Evolutionary conservation across 305 asterid species (phyloP), one percentile per base, ranked within the genome.

Genomic region (Fraxinus sp.): DNA sequence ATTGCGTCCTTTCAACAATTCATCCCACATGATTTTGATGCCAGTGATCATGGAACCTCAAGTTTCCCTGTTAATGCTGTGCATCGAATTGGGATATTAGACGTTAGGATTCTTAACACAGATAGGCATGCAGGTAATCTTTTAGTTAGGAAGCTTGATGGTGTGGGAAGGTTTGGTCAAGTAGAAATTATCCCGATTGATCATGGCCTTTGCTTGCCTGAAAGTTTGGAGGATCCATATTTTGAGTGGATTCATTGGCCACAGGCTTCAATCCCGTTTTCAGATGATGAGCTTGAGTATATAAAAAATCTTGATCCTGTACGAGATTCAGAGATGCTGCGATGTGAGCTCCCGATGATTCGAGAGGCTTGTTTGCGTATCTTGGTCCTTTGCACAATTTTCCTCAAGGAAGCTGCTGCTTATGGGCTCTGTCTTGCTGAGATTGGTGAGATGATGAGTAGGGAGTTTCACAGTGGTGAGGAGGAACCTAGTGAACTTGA

Each of bases 181-280:
- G 98, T 94, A 78, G 99, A 96, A 74, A 88, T 96, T 74, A 85
- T 90, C 76, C 99, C 99, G 36, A 96, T 96, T 59, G 99, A 96
- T 59, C 99, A 96, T 81, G 99, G 99, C 80, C 98, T 96, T 39
- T 94, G 98, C 91, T 85, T 96, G 90, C 99, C 99, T 0, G 99
- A 96, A 89, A 88, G 87, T 76, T 84, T 95, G 88, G 99, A 95
- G 88, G 99, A 95, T 83, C 99, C 99, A 1, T 95, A 94, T 85
- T 95, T 94, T 73, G 99, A 95, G 88, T 95, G 99, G 99, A 95
- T 94, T 49, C 98, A 95, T 84, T 95, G 99, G 99, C 98, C 99
- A 16, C 99, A 96, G 89, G 93, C 99, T 16, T 94, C 99, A 18
- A 89, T 94, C 75, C 99, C 99, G 5, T 96, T 96, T 85, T 93